A percentile compares a stretch with the other conserved stretches of the same genome.
Evolutionary conservation across 1,139 yeast genomes (phyloP).

Genomic region (Kodamaea derodonti): DNA sequence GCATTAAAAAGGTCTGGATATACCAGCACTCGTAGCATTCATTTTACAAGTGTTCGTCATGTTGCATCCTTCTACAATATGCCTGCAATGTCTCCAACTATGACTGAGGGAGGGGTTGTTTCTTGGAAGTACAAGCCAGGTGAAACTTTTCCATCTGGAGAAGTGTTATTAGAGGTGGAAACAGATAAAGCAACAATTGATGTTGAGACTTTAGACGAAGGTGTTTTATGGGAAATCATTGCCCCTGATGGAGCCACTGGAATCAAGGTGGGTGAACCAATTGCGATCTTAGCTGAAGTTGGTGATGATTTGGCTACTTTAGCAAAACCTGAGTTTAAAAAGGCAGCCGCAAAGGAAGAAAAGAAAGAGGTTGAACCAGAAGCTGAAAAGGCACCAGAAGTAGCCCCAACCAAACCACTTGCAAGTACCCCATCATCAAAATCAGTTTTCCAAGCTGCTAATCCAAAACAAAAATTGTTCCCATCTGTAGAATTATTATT

Average conservation of each 20-base stretch:
- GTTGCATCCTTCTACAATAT: constrained; percentile 68
- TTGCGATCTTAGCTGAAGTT: constrained; percentile 83
- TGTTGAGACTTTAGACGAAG: constrained; percentile 93
- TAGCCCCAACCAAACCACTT: constrained; percentile 12
- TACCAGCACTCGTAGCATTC: constrained; percentile 1
- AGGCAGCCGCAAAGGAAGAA: constrained; percentile 15
- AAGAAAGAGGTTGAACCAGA: constrained; percentile 10
- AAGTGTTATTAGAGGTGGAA: constrained; percentile 82
- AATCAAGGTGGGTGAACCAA: constrained; percentile 81
- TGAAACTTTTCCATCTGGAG: constrained; percentile 76
- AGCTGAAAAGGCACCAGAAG: constrained; percentile 13
- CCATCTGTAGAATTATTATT: constrained; percentile 80
- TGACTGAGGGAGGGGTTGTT: constrained; percentile 97
- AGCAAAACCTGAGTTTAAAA: constrained; percentile 51
- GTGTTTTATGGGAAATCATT: constrained; percentile 76
- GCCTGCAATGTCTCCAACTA: constrained; percentile 99
- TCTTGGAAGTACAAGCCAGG: constrained; percentile 88
- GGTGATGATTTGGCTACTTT: constrained; percentile 74
- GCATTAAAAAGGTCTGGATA: constrained; percentile 6
- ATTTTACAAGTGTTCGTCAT: constrained; percentile 5
- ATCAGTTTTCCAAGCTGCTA: constrained; percentile 40
- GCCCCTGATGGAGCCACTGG: constrained; percentile 69
- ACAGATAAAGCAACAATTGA: constrained; percentile 93
- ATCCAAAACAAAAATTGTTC: constrained; percentile 61
- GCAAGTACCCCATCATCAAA: constrained; percentile 10